phyloP scores from a whole-genome alignment of 192 early-diverging fungal genomes.

The Rhizophagus clarus region DNA sequence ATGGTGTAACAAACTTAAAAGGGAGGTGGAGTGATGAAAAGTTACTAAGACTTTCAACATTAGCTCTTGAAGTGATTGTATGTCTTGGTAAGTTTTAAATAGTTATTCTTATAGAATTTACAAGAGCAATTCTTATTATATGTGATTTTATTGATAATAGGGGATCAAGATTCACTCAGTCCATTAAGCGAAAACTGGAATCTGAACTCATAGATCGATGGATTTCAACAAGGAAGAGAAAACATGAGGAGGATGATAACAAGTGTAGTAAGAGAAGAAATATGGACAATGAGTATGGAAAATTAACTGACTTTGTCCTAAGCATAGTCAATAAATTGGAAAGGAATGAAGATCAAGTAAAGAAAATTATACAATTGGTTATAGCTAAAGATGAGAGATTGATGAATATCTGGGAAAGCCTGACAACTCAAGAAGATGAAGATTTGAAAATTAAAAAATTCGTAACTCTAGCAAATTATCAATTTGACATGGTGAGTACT shows the following conservation, averaged over 20 bases:
- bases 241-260: background rate
- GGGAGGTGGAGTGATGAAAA: constrained; percentile 16
- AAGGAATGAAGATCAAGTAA: constrained; percentile 5
- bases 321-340: constrained; percentile 8
- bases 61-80: background rate
- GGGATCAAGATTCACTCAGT: background rate
- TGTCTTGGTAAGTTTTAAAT: constrained; percentile 16
- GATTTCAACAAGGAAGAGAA: constrained; percentile 2
- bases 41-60: constrained; percentile 4
- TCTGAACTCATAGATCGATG: background rate
- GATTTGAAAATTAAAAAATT: constrained; percentile 6
- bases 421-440: background rate
- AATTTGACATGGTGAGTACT: constrained; percentile 20
- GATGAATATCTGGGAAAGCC: constrained; percentile 15
- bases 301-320: background rate
- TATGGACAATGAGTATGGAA: background rate
- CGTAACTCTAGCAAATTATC: constrained; percentile 8
- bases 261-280: background rate
- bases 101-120: background rate
- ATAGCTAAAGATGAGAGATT: constrained; percentile 9
- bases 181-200: background rate
- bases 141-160: constrained; percentile 2
- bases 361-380: background rate
- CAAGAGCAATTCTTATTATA: background rate
- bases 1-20: constrained; percentile 5